Evolutionary conservation across 2,329 filamentous ascomycete species (phyloP), one percentile per base, ranked within the genome.

Genomic region (Colletotrichum lindemuthianum): DNA sequence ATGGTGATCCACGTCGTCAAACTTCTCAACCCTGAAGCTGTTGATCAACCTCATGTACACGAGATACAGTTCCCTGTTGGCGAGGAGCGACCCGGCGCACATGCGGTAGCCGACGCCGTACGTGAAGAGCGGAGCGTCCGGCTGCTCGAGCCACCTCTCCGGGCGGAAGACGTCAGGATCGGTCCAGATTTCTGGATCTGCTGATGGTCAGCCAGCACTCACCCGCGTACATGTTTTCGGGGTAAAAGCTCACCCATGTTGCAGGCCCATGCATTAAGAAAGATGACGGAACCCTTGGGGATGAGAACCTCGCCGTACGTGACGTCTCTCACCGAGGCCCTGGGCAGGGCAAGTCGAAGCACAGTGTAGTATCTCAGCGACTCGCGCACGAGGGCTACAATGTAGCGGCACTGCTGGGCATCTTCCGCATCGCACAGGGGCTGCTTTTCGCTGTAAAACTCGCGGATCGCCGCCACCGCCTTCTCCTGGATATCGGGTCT

Each of bases 31-130:
- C 65, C 83, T 82, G 73, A 90, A 89, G 69, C 84, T 85, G 72
- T 84, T 87, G 33, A 90, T 75, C 67, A 87, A 83, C 36, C 88
- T 81, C 75, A 90, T 81, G 70, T 88, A 90, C 10, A 88, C 79
- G 9, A 90, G 78, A 65, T 91, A 90, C 15, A 90, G 77, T 71
- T 90, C 88, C 2, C 88, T 79, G 70, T 90, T 90, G 10, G 88
- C 87, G 2, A 90, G 78, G 43, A 88, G 71, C 1, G 82, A 87
- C 41, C 87, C 88, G 0, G 88, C 87, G 66, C 88, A 90, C 88
- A 90, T 90, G 43, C 88, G 83, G 68, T 89, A 90, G 1, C 88
- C 88, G 9, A 90, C 78, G 0, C 88, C 88, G 63, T 89, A 90
- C 0, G 87, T 88, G 72, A 90, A 90, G 11, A 90, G 74, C 1